Percentiles rank a stretch among this genome's conserved stretches.
These are phyloP conservation scores for Aspergillus sp. DNA, from an alignment of 2,329 filamentous ascomycete species.

Conservation along the genomic window DNA sequence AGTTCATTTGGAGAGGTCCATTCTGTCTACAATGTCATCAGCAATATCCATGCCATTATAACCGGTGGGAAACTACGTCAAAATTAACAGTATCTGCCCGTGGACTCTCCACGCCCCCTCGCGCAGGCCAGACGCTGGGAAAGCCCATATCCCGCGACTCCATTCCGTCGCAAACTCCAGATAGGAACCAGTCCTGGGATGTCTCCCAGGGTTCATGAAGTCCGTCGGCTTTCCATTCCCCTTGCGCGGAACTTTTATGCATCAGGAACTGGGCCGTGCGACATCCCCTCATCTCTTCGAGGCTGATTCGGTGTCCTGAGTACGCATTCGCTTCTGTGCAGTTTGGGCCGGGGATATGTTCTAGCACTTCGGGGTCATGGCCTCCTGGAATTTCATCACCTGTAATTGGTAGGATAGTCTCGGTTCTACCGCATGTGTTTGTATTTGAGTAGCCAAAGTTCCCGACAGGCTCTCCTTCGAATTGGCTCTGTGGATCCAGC, in stretches of 20 bases:
- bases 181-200: background rate
- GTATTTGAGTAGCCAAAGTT: background rate
- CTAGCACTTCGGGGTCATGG: background rate
- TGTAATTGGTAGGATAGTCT: background rate
- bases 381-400: background rate
- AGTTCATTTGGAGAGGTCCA: background rate
- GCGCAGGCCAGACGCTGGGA: background rate
- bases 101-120: background rate
- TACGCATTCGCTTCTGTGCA: background rate
- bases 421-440: background rate
- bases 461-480: background rate
- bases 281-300: conserved; percentile 16
- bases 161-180: background rate
- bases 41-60: background rate
- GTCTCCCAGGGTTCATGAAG: background rate
- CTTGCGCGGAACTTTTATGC: background rate
- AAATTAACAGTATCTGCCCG: background rate
- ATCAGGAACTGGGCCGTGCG: conserved; percentile 17
- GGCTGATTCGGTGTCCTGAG: conserved; percentile 10
- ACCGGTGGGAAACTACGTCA: background rate
- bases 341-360: background rate
- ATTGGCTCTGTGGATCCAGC: background rate
- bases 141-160: background rate
- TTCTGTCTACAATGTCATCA: no score
- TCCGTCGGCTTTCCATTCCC: background rate